Evolutionary conservation across 139 green algal species (phyloP).

Genomic region (Chloropicon primus): DNA sequence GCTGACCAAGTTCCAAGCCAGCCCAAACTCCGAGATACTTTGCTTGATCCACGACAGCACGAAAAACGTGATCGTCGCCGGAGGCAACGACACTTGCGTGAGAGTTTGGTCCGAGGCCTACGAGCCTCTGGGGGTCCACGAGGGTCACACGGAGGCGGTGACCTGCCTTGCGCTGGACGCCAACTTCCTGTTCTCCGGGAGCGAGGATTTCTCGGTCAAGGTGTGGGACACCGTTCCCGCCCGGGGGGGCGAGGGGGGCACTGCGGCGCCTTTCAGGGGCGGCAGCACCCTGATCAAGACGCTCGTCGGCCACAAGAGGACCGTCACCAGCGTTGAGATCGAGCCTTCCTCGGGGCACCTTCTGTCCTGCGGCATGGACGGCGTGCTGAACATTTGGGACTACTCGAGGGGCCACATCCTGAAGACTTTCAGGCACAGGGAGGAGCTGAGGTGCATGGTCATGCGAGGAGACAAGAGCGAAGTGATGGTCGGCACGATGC

Average conservation of each 20-base stretch:
- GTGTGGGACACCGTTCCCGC: conserved; percentile 38
- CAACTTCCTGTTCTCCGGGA: conserved; percentile 52
- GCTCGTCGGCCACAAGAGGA: conserved; percentile 27
- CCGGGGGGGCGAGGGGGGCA: not conserved
- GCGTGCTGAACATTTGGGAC: conserved; percentile 41
- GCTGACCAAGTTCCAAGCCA: conserved; percentile 21
- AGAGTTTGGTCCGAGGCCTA: conserved; percentile 29
- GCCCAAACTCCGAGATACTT: conserved; percentile 29
- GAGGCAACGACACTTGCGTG: conserved; percentile 34
- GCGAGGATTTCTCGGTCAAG: conserved; percentile 25
- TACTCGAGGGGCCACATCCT: conserved; percentile 30
- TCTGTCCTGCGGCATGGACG: conserved; percentile 34
- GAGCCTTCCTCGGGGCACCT: conserved; percentile 27
- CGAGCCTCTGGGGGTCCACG: conserved; percentile 31
- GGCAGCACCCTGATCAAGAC: conserved; percentile 21
- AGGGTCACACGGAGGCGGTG: conserved; percentile 39
- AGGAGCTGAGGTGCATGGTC: conserved; percentile 17
- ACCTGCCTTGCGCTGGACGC: conserved; percentile 43
- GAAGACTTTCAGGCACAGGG: conserved; percentile 15
- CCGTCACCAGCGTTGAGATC: conserved; percentile 36
- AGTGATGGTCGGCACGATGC: conserved; percentile 34
- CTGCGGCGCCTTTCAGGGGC: not conserved
- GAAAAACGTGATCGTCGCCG: conserved; percentile 43
- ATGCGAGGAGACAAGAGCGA: conserved; percentile 20
- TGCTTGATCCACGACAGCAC: conserved; percentile 28